Percentiles rank a stretch among this genome's conserved stretches.
These are phyloP conservation scores for Diaporthe caulivora DNA, from an alignment of 2,329 filamentous ascomycete species.

Conservation along the genomic window DNA sequence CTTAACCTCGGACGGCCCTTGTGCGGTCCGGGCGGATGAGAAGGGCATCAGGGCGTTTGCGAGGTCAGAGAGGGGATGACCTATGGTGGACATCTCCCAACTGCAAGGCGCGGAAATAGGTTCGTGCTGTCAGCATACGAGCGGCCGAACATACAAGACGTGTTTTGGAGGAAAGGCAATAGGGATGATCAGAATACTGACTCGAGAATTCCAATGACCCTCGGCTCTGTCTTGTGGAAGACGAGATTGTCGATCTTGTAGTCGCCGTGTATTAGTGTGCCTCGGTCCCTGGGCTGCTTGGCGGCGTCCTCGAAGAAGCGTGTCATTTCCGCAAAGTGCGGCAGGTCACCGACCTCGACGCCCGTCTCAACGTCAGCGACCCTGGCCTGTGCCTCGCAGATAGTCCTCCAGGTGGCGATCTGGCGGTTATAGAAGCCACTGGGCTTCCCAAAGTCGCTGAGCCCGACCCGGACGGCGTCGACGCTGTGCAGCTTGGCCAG, in stretches of 20 bases:
- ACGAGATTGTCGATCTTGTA: constrained; percentile 95
- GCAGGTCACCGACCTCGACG: constrained; percentile 82
- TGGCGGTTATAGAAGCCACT: constrained; percentile 88
- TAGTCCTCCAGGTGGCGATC: constrained; percentile 83
- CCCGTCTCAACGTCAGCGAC: constrained; percentile 82
- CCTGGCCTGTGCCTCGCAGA: constrained; percentile 82
- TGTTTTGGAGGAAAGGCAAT: neutral
- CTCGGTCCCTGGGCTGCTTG: constrained; percentile 81
- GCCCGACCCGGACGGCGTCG: constrained; percentile 69
- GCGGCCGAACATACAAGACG: neutral
- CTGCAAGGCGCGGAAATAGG: constrained; percentile 50
- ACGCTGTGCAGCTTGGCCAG: constrained; percentile 89
- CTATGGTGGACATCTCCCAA: constrained; percentile 98
- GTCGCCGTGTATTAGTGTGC: constrained; percentile 89
- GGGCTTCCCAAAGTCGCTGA: constrained; percentile 79
- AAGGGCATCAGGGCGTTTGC: constrained; percentile 78
- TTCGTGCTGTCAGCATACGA: neutral
- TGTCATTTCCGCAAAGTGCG: constrained; percentile 85
- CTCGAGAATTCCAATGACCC: constrained; percentile 93
- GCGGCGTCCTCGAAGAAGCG: constrained; percentile 78
- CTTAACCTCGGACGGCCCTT: constrained; percentile 33
- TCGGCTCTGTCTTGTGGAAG: constrained; percentile 88
- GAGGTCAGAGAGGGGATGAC: constrained; percentile 93
- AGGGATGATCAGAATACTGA: constrained; percentile 53
- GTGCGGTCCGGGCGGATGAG: constrained; percentile 51